Conservation (phyloP, 164 flowering plant genomes). For the Malania oleifera region DNA sequence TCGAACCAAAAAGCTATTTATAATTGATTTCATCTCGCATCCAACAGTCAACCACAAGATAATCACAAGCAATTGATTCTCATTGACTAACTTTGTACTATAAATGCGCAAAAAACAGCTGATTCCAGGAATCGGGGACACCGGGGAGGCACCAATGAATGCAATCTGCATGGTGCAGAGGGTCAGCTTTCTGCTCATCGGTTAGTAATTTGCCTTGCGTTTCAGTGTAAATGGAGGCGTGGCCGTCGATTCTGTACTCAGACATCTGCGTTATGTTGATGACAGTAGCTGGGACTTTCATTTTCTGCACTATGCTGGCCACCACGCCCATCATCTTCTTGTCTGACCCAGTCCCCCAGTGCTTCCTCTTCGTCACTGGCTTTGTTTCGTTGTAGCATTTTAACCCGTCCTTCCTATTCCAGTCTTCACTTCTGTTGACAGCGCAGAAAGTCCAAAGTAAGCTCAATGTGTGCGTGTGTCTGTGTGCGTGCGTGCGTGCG, state of each 20-base stretch:
- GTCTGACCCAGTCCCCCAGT: conserved; percentile 86
- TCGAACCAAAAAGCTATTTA: background rate
- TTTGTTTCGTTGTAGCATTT: conserved; percentile 82
- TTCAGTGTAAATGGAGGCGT: conserved; percentile 74
- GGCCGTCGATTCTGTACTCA: conserved; percentile 79
- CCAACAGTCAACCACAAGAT: too few relatives aligned
- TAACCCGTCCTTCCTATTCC: conserved; percentile 60
- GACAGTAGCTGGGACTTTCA: conserved; percentile 73
- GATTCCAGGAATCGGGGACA: conserved; percentile 92
- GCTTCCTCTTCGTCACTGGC: conserved; percentile 53
- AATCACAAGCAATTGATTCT: too few relatives aligned
- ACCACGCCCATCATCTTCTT: conserved; percentile 64
- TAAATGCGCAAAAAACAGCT: conserved; percentile 52
- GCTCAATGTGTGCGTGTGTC: too few relatives aligned
- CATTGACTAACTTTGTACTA: conserved; percentile 27
- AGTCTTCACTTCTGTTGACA: conserved; percentile 64
- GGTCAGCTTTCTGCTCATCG: conserved; percentile 69
- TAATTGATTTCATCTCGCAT: background rate
- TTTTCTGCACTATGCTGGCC: conserved; percentile 30
- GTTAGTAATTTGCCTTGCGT: conserved; percentile 62
- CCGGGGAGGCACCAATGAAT: conserved; percentile 96
- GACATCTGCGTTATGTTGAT: conserved; percentile 82
- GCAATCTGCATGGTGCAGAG: conserved; percentile 69
- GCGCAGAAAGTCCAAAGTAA: too few relatives aligned
- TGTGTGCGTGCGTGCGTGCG: too few relatives aligned